Conservation (phyloP, 2,329 filamentous ascomycete species). For the Alternaria longipes region DNA sequence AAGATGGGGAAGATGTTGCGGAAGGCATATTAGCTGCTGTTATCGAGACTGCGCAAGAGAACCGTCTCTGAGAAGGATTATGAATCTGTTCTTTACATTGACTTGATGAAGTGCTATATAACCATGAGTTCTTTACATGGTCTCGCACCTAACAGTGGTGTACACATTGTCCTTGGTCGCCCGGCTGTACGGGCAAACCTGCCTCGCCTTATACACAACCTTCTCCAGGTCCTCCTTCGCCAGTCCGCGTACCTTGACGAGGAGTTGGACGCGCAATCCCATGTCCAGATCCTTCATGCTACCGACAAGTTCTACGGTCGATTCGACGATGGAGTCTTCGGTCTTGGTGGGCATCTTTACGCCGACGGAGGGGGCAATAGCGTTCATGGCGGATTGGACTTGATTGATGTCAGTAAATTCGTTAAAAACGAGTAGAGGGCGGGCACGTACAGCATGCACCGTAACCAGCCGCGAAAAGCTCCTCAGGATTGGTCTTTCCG, state of each 20-base stretch:
- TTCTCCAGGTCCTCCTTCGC: slow-evolving; percentile 49
- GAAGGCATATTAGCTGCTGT: slow-evolving; percentile 65
- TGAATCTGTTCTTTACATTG: background rate
- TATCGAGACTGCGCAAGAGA: slow-evolving; percentile 48
- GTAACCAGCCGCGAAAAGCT: slow-evolving; percentile 60
- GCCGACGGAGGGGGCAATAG: slow-evolving; percentile 52
- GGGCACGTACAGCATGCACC: slow-evolving; percentile 54
- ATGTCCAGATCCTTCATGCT: slow-evolving; percentile 58
- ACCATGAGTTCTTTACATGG: slow-evolving; percentile 22
- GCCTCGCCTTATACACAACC: slow-evolving; percentile 47
- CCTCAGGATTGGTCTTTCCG: slow-evolving; percentile 57
- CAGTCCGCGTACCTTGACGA: slow-evolving; percentile 47
- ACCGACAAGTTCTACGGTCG: slow-evolving; percentile 57
- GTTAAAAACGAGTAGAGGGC: background rate
- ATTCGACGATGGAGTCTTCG: slow-evolving; percentile 54
- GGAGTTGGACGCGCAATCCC: slow-evolving; percentile 57
- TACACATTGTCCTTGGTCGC: slow-evolving; percentile 48
- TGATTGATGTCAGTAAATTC: background rate
- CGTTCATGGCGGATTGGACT: slow-evolving; percentile 57
- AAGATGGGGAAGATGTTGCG: slow-evolving; percentile 64
- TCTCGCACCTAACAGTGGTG: slow-evolving; percentile 32
- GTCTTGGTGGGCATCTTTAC: slow-evolving; percentile 53
- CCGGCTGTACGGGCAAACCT: slow-evolving; percentile 48
- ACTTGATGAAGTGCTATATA: background rate
- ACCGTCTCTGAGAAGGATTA: background rate